Evolutionary conservation across 495 filamentous ascomycete species (phyloP).

Genomic region (Xylaria intraflava): DNA sequence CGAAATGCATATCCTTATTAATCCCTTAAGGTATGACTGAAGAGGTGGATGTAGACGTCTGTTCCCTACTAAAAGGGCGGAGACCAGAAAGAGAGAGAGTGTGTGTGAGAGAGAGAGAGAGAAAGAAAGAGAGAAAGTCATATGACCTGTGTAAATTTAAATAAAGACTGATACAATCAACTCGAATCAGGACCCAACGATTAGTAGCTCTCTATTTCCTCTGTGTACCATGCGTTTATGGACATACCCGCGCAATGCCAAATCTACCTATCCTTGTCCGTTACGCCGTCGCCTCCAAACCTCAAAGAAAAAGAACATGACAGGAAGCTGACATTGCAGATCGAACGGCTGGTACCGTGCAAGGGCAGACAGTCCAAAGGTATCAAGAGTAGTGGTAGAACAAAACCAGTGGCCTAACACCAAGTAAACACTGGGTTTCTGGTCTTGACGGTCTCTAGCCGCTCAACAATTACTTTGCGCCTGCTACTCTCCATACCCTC

Average conservation of each 20-base stretch:
- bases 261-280: background rate
- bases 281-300: background rate
- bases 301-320: background rate
- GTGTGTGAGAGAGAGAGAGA: no score
- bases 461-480: constrained; percentile 92
- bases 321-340: background rate
- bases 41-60: no score
- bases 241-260: background rate
- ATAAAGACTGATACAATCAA: no score
- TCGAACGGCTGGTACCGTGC: background rate
- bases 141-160: background rate
- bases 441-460: constrained; percentile 89
- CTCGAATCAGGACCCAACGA: no score
- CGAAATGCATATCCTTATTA: no score
- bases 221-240: background rate
- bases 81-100: no score
- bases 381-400: background rate
- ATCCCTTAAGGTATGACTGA: no score
- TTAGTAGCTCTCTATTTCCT: background rate
- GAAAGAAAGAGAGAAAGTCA: no score
- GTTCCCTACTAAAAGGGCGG: no score
- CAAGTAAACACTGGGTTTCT: constrained; percentile 96
- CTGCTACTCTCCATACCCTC: constrained; percentile 86
- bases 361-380: background rate
- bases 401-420: constrained; percentile 55